Evolutionary conservation across 2,329 filamentous ascomycete genomes (phyloP).

Genomic region (Onygenales sp.): DNA sequence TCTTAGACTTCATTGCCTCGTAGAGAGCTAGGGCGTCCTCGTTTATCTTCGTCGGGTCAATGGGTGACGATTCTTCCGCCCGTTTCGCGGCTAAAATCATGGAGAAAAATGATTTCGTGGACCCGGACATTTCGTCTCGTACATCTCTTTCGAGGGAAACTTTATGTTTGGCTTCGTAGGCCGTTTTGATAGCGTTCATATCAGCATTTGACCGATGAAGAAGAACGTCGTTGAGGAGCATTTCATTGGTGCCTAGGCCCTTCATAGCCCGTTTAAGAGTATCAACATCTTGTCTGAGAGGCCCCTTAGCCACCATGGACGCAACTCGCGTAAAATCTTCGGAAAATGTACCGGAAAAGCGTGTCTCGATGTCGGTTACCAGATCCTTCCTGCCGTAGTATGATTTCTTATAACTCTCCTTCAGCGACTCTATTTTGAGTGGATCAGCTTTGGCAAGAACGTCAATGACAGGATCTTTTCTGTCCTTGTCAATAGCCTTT

Average conservation of each 20-base stretch:
- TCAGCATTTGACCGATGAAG: conserved; percentile 80
- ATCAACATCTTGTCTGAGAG: conserved; percentile 65
- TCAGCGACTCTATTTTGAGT: conserved; percentile 57
- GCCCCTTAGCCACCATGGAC: conserved; percentile 54
- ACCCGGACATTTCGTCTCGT: conserved; percentile 69
- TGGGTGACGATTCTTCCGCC: conserved; percentile 66
- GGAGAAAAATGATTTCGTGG: conserved; percentile 77
- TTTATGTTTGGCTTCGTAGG: conserved; percentile 58
- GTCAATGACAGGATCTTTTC: conserved; percentile 56
- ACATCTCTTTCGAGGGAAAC: conserved; percentile 62
- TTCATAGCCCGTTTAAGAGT: conserved; percentile 62
- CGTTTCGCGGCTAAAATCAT: conserved; percentile 67
- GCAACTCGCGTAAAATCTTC: too few species aligned
- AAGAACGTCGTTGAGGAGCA: conserved; percentile 75
- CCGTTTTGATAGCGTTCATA: conserved; percentile 71
- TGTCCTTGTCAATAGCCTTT: conserved; percentile 75
- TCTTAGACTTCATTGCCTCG: conserved; percentile 50
- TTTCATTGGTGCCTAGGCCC: conserved; percentile 78
- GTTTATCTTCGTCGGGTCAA: conserved; percentile 64
- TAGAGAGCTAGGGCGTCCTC: conserved; percentile 69
- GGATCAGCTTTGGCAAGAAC: conserved; percentile 61
- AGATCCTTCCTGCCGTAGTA: conserved; percentile 49
- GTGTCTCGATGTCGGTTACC: conserved; percentile 61
- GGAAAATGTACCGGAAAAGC: conserved; percentile 50
- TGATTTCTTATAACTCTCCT: conserved; percentile 52